Percentiles rank a stretch among this genome's conserved stretches.
Conservation (phyloP, 2,329 filamentous ascomycete genomes). For the Hirsutella rhossiliensis region DNA sequence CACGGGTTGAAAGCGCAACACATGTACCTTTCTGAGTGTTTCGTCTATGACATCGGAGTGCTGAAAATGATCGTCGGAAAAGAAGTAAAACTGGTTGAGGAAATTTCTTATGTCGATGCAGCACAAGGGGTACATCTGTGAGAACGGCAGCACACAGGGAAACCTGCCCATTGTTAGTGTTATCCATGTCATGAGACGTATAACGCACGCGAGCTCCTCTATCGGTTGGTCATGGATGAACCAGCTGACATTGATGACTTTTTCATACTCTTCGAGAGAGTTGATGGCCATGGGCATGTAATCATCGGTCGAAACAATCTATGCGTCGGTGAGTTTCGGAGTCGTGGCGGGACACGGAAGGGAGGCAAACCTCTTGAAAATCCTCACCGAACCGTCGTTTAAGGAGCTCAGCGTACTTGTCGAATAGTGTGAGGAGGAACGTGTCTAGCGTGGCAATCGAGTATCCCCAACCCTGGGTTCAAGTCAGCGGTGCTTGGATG, state of each 20-base stretch:
- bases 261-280: conserved; percentile 81
- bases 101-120: conserved; percentile 98
- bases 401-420: conserved; percentile 84
- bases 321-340: not conserved
- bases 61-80: conserved; percentile 91
- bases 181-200: not conserved
- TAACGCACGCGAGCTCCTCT: conserved; percentile 61
- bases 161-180: conserved; percentile 41
- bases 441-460: conserved; percentile 70
- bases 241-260: conserved; percentile 93
- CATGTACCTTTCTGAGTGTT: conserved; percentile 60
- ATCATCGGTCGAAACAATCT: conserved; percentile 81
- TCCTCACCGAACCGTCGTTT: conserved; percentile 89
- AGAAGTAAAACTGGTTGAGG: conserved; percentile 95
- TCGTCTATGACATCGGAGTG: conserved; percentile 84
- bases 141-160: conserved; percentile 92
- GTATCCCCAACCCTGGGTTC: conserved; percentile 81
- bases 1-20: conserved; percentile 1
- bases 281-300: conserved; percentile 99
- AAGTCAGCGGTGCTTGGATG: conserved; percentile 62
- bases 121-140: conserved; percentile 96
- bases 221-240: conserved; percentile 72
- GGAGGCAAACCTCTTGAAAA: conserved; percentile 67
- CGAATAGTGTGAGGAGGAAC: conserved; percentile 79
- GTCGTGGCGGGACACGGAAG: not conserved